A percentile compares a stretch with the other conserved stretches of the same genome.
phyloP scores from a whole-genome alignment of 768 basidiomycete genomes.

The Termitomyces sp. region DNA sequence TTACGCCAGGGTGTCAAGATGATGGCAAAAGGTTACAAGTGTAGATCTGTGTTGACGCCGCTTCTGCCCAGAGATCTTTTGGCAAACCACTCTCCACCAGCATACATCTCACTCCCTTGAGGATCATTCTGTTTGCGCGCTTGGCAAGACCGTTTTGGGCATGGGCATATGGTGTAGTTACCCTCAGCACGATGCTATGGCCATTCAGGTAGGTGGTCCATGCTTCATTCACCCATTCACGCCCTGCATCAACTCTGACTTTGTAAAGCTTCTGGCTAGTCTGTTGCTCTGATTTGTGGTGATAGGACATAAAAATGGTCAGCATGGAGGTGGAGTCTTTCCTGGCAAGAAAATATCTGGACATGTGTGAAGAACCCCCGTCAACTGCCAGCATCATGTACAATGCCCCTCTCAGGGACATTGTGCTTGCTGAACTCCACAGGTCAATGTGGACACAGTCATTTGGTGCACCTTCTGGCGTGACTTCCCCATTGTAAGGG shows the following conservation, averaged over 20 bases:
- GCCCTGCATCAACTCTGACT: background rate
- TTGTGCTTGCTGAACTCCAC: background rate
- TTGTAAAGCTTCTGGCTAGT: background rate
- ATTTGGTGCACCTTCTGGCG: background rate
- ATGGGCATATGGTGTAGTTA: no score
- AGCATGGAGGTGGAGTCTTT: background rate
- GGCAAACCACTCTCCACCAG: no score
- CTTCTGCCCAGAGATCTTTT: no score
- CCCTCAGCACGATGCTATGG: no score
- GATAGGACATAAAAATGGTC: background rate
- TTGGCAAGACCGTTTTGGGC: no score
- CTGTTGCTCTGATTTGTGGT: background rate
- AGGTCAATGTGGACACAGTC: background rate
- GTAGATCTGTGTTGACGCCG: no score
- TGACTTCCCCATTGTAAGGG: background rate
- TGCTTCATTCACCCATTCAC: background rate
- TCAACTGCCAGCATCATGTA: background rate
- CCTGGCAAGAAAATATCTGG: background rate
- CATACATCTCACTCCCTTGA: no score
- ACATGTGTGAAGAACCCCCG: background rate
- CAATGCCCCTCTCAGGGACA: background rate
- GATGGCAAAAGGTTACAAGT: no score
- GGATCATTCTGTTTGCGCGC: no score
- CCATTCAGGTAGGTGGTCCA: background rate
- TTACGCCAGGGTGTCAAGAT: no score